Conservation (phyloP, 2,329 filamentous ascomycete species). For the Fusarium nanum region DNA sequence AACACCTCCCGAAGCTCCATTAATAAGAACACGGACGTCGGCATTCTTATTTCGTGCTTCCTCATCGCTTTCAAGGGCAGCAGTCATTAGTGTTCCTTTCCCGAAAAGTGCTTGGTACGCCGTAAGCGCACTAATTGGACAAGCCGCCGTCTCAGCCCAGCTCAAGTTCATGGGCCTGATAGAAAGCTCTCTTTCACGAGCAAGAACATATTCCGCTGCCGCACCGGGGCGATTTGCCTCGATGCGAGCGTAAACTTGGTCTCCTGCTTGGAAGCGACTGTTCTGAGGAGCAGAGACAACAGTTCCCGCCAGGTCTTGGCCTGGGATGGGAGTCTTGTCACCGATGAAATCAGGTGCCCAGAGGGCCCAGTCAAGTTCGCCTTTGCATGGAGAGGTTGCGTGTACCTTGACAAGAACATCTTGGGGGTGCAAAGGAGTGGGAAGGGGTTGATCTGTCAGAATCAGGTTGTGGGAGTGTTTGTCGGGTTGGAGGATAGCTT, state of each 20-base stretch:
- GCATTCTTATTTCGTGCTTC: slow-evolving; percentile 3
- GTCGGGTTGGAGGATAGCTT: not conserved
- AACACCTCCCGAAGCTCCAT: slow-evolving; percentile 21
- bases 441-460: not conserved
- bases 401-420: not conserved
- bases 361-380: slow-evolving; percentile 50
- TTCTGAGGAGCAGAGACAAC: slow-evolving; percentile 44
- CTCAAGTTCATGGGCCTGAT: not conserved
- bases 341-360: slow-evolving; percentile 38
- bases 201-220: not conserved
- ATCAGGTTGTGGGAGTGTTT: not conserved
- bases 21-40: slow-evolving; percentile 16
- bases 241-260: not conserved
- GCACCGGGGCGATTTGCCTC: not conserved
- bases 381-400: slow-evolving; percentile 35
- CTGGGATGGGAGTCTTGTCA: slow-evolving; percentile 45
- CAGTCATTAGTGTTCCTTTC: slow-evolving; percentile 7
- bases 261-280: not conserved
- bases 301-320: slow-evolving; percentile 54
- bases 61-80: not conserved
- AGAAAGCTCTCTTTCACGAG: not conserved
- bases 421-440: not conserved
- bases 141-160: slow-evolving; percentile 49
- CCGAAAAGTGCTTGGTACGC: slow-evolving; percentile 54
- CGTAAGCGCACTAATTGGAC: slow-evolving; percentile 55